These are phyloP conservation scores for Cyclostephanos invisitatus DNA, from an alignment of 108 stramenopile species.

Conservation along the genomic window DNA sequence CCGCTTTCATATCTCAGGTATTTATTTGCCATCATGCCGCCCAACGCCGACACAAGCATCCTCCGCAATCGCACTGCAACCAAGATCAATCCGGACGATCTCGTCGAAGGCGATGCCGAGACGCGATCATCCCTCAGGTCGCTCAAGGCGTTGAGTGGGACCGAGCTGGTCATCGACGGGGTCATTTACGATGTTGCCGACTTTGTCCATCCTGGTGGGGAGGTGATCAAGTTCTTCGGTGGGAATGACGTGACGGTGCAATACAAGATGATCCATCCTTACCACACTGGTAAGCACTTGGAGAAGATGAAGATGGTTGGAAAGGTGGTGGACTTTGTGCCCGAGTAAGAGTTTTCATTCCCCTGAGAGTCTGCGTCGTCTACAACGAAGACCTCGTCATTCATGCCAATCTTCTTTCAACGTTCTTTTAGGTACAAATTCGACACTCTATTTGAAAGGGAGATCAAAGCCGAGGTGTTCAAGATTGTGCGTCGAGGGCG, in stretches of 20 bases:
- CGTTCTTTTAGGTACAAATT: constrained; percentile 73
- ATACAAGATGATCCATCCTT: constrained; percentile 92
- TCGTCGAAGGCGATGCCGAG: not conserved
- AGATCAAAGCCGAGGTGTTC: constrained; percentile 89
- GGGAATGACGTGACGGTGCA: constrained; percentile 88
- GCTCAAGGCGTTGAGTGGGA: constrained; percentile 43
- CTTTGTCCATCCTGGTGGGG: constrained; percentile 79
- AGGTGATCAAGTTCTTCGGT: constrained; percentile 65
- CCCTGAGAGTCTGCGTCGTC: not conserved
- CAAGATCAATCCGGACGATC: not conserved
- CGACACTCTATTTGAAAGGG: constrained; percentile 84
- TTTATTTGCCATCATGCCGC: constrained; percentile 16
- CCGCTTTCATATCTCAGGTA: constrained; percentile 3
- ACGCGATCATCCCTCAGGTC: constrained; percentile 17
- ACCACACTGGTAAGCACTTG: constrained; percentile 83
- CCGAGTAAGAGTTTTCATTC: constrained; percentile 64
- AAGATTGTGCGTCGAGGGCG: constrained; percentile 86
- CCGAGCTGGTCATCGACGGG: constrained; percentile 67
- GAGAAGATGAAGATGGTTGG: constrained; percentile 89
- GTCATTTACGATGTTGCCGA: constrained; percentile 59
- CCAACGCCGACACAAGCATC: constrained; percentile 23
- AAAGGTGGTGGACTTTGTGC: constrained; percentile 55
- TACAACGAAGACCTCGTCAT: not conserved
- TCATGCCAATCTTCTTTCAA: not conserved
- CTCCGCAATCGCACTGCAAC: constrained; percentile 19